phyloP scores from a whole-genome alignment of 129 eudicot genomes.

The Apium graveolens region DNA sequence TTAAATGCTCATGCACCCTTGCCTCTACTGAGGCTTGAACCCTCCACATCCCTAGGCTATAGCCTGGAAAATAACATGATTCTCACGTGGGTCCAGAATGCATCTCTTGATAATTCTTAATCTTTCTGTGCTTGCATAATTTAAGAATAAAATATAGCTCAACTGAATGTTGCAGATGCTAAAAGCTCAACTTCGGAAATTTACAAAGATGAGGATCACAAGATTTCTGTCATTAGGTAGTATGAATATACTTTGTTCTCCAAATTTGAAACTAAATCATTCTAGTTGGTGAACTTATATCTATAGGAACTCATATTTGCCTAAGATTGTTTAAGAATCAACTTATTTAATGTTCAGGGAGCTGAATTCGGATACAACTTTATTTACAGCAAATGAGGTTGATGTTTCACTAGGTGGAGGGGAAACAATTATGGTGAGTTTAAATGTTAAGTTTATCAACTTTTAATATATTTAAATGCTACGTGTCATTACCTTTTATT shows the following conservation, averaged over 20 bases:
- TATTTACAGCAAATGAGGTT: slow-evolving; percentile 55
- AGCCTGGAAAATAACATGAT: background rate
- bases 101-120: background rate
- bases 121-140: background rate
- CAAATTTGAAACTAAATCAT: background rate
- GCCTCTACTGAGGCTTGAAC: background rate
- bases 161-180: slow-evolving; percentile 35
- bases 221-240: slow-evolving; percentile 39
- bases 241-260: slow-evolving; percentile 22
- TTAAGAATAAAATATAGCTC: no score
- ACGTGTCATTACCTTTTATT: background rate
- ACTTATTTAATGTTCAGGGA: slow-evolving; percentile 34
- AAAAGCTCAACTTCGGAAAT: slow-evolving; percentile 31
- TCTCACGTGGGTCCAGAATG: background rate
- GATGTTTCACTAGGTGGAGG: slow-evolving; percentile 63
- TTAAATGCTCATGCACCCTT: background rate
- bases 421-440: slow-evolving; percentile 71
- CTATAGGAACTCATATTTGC: background rate
- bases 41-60: background rate
- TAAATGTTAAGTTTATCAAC: background rate
- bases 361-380: slow-evolving; percentile 30
- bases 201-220: slow-evolving; percentile 30
- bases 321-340: slow-evolving; percentile 1
- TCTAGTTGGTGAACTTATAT: slow-evolving; percentile 5
- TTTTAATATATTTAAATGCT: background rate